phyloP scores from a whole-genome alignment of 106 monocot genomes.

The Platanthera guangdongensis region DNA sequence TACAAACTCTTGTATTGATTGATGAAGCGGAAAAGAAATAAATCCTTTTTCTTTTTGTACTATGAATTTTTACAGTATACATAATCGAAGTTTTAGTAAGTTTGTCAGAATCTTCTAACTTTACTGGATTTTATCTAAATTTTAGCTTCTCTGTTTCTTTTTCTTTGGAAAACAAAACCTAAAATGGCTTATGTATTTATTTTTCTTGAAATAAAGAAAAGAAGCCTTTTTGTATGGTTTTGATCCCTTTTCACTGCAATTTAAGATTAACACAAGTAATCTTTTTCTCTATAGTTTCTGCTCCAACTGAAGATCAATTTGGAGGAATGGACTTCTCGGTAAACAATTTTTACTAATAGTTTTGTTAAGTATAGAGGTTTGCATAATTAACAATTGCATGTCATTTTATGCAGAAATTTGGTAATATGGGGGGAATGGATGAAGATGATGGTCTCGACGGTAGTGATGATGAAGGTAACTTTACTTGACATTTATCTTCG shows the following conservation, averaged over 20 bases:
- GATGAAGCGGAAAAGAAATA: no score
- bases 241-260: not conserved
- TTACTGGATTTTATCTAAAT: not conserved
- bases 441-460: constrained; percentile 49
- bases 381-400: not conserved
- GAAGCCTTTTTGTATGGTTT: not conserved
- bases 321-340: constrained; percentile 82
- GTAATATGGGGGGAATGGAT: constrained; percentile 37
- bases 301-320: constrained; percentile 31
- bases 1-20: no score
- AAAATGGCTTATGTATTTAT: not conserved
- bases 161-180: not conserved
- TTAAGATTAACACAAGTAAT: not conserved
- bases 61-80: not conserved
- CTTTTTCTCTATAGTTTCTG: not conserved
- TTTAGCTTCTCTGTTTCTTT: not conserved
- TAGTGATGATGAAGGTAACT: constrained; percentile 71
- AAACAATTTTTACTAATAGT: not conserved
- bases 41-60: no score
- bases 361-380: constrained; percentile 10
- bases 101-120: not conserved
- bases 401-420: constrained; percentile 40
- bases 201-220: not conserved
- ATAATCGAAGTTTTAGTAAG: not conserved
- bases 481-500: not conserved